Conservation (phyloP, 352 stramenopile genomes). For the Phytophthora meadii region DNA sequence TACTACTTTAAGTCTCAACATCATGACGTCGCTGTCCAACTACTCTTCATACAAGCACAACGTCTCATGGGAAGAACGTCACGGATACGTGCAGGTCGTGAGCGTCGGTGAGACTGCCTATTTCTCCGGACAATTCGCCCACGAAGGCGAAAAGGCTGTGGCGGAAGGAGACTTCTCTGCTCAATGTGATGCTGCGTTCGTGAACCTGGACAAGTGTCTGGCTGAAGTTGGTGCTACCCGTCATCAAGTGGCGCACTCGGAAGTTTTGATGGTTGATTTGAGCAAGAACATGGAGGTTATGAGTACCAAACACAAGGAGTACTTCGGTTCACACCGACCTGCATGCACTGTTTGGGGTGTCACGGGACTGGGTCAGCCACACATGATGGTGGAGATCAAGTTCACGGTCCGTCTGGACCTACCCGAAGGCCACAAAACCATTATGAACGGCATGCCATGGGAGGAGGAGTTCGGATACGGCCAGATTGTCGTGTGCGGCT, state of each 20-base stretch:
- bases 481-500: constrained; percentile 6
- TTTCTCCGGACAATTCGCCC: constrained; percentile 5
- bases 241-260: constrained; percentile 6
- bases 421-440: constrained; percentile 4
- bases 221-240: constrained; percentile 4
- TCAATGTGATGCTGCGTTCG: constrained; percentile 2
- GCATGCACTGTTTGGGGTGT: constrained; percentile 9
- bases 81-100: constrained; percentile 12
- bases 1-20: not conserved
- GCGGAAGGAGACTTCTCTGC: constrained; percentile 3
- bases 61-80: constrained; percentile 8
- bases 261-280: constrained; percentile 9
- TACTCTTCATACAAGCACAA: constrained; percentile 11
- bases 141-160: constrained; percentile 4
- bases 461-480: constrained; percentile 7
- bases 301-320: constrained; percentile 3
- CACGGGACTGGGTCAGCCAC: not conserved
- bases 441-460: constrained; percentile 10
- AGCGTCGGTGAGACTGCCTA: constrained; percentile 7
- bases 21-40: not conserved
- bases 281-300: constrained; percentile 9
- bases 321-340: constrained; percentile 1
- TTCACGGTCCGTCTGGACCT: constrained; percentile 1
- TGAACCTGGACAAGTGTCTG: constrained; percentile 11
- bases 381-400: constrained; percentile 11